phyloP scores from a whole-genome alignment of 148 eudicot species.

The Camellia lanceoleosa region DNA sequence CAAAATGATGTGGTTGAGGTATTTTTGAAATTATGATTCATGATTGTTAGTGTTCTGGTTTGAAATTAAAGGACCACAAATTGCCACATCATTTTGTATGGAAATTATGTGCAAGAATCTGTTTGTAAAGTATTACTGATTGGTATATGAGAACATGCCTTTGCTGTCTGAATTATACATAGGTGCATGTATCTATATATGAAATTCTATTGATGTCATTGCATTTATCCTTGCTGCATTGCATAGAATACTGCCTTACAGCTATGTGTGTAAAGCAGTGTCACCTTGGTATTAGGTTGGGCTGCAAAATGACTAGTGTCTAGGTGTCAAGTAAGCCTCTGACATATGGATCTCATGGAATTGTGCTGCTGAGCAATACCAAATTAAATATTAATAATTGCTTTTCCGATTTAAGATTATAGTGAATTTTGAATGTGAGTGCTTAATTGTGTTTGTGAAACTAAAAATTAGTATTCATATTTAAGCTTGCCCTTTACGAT shows the following conservation, averaged over 20 bases:
- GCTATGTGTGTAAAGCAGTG: neutral
- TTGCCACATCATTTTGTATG: too few species aligned
- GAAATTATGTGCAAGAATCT: too few species aligned
- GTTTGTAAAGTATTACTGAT: neutral
- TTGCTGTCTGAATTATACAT: neutral
- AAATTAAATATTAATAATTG: neutral
- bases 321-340: neutral
- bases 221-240: neutral
- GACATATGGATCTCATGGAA: neutral
- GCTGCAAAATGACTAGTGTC: neutral
- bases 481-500: neutral
- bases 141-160: neutral
- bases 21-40: too few species aligned
- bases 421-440: neutral
- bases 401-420: neutral
- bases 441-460: neutral
- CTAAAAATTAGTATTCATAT: neutral
- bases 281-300: neutral
- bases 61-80: too few species aligned
- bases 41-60: too few species aligned
- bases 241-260: neutral
- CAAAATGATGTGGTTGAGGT: too few species aligned
- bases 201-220: constrained; percentile 1
- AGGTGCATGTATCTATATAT: neutral
- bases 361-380: neutral